Percentiles rank a stretch among this genome's conserved stretches.
Evolutionary conservation across 345 rosid genomes (phyloP).

Genomic region (Cochlearia excelsa): DNA sequence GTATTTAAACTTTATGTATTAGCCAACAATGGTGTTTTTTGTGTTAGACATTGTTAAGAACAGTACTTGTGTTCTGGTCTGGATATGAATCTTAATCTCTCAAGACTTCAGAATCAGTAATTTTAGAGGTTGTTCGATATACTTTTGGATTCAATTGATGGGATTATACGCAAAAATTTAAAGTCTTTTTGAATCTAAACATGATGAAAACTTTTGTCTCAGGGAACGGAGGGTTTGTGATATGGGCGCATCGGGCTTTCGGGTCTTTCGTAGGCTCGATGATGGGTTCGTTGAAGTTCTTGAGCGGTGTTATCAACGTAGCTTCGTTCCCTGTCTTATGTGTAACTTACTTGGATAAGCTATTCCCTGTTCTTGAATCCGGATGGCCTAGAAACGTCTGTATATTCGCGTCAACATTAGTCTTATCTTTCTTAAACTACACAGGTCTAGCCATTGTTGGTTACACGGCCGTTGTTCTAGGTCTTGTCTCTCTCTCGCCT

Average conservation of each 20-base stretch:
- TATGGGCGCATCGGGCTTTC: slow-evolving; percentile 78
- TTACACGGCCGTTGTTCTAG: slow-evolving; percentile 61
- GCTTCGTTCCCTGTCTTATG: slow-evolving; percentile 76
- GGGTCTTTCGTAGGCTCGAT: slow-evolving; percentile 69
- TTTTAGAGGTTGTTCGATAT: not conserved
- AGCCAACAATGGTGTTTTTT: not conserved
- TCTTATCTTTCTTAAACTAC: slow-evolving; percentile 62
- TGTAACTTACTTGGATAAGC: slow-evolving; percentile 55
- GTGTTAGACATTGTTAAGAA: not conserved
- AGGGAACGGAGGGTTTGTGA: slow-evolving; percentile 82
- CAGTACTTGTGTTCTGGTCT: slow-evolving; percentile 3
- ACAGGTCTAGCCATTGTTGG: slow-evolving; percentile 74
- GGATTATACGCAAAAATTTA: not conserved
- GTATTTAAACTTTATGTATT: not conserved
- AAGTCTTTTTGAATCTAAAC: not conserved
- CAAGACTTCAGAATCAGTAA: not conserved
- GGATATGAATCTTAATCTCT: not conserved
- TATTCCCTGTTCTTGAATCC: slow-evolving; percentile 43
- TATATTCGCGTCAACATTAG: slow-evolving; percentile 38
- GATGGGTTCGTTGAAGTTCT: slow-evolving; percentile 81
- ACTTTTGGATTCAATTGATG: slow-evolving; percentile 11
- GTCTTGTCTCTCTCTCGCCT: slow-evolving; percentile 68
- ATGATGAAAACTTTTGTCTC: not conserved
- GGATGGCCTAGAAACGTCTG: slow-evolving; percentile 60
- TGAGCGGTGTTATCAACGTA: slow-evolving; percentile 76